Evolutionary conservation across 805 yeast genomes (phyloP), one percentile per base, ranked within the genome.

Genomic region (Lipomyces starkeyi): DNA sequence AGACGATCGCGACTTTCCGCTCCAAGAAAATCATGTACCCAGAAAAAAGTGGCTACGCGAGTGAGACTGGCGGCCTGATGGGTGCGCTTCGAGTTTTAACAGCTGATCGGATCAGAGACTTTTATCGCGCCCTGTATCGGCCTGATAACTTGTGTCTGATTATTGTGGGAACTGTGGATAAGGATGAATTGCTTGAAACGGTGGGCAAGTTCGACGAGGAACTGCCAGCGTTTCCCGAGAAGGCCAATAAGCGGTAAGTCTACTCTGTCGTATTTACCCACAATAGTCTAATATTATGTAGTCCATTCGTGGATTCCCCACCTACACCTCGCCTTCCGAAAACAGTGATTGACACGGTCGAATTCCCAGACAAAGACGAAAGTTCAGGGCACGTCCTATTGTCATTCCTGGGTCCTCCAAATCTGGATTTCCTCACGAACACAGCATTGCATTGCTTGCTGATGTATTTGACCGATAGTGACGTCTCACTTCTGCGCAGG

Each of bases 41-140:
- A 5, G 76, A 81, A 13, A 81, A 83, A 0, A 89, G 94, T 27
- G 98, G 97, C 2, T 95, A 94, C 77, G 86, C 93, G 11, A 88
- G 95, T 8, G 98, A 95, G 76, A 94, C 98, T 8, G 99, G 99
- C 62, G 99, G 99, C 0, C 79, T 92, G 59, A 86, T 92, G 78
- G 83, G 84, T 35, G 91, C 92, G 67, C 83, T 95, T 72, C 86
- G 98, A 69, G 83, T 82, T 1, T 82, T 95, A 73, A 85, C 90
- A 1, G 89, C 87, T 72, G 90, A 88, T 0, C 88, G 88, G 58
- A 94, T 95, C 72, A 84, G 89, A 72, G 79, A 87, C 27, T 95
- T 91, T 75, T 98, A 95, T 78, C 79, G 82, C 35, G 78, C 81
- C 17, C 80, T 86, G 75, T 95, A 95, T 79, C 84, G 93, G 59